Conservation (phyloP, 345 rosid genomes). For the Rhodamnia argentea region DNA sequence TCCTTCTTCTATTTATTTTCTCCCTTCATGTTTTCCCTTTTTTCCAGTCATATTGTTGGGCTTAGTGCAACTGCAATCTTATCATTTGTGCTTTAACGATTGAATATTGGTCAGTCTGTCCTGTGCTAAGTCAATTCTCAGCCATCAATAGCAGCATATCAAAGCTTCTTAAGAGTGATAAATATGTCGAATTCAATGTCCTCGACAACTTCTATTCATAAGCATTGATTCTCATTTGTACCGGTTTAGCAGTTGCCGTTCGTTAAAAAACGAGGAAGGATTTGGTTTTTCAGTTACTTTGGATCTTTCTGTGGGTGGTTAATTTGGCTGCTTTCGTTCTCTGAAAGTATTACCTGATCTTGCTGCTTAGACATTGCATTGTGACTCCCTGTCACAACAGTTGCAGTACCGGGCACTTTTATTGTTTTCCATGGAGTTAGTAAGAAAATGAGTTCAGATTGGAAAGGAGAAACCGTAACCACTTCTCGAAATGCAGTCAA, state of each 20-base stretch:
- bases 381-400: background rate
- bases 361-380: background rate
- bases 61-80: background rate
- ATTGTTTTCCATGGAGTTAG: background rate
- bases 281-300: background rate
- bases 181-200: background rate
- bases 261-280: background rate
- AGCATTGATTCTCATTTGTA: background rate
- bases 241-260: background rate
- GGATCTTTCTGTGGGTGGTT: background rate
- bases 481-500: slow-evolving; percentile 26
- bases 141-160: background rate
- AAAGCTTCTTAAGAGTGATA: background rate
- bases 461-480: background rate
- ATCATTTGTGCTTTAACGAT: background rate
- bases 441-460: background rate
- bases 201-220: background rate
- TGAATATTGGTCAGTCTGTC: background rate
- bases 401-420: background rate
- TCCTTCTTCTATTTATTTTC: background rate
- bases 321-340: background rate
- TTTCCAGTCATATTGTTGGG: background rate
- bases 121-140: background rate
- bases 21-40: background rate
- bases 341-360: background rate